Base-by-base conservation (phyloP, 1,284 basidiomycete genomes). In the Moniliophthora roreri region DNA sequence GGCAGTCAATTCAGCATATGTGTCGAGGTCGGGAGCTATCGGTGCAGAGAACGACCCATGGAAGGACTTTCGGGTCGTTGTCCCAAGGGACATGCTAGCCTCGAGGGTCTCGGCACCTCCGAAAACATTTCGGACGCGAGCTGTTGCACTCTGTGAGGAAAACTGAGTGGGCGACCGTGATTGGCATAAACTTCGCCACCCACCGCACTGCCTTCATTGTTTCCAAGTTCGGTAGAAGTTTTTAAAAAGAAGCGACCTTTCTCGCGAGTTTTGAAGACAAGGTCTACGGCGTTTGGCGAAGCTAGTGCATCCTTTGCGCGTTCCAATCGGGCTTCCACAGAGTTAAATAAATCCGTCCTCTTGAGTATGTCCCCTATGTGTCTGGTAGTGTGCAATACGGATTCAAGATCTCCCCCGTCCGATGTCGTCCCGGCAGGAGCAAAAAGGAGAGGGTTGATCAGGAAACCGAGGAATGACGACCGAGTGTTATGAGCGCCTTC, bases 51-150 rank as follows among this genome's bases (percentile, higher is more conserved):
- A 67, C 6, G 83, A 71, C 28, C 84, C 84, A 58, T 91, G 80
- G 68, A 93, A 96, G 0, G 94, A 85, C 51, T 87, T 85, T 54
- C 86, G 84, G 0, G 95, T 99, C 64, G 91, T 89, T 0, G 95
- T 97, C 0, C 95, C 97, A 13, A 91, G 78, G 0, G 94, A 84
- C 1, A 93, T 72, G 55, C 89, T 90, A 6, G 89, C 91, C 65
- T 95, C 91, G 54, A 99, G 75, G 0, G 82, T 83, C 70, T 99
- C 97, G 18, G 89, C 95, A 2, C 93, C 92, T 23, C 97, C 96
- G 62, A 98, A 90, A 4, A 91, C 80, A 69, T 99, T 99, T 15
- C 91, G 80, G 34, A 95, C 72, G 49, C 89, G 84, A 15, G 82
- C 92, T 5, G 89, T 91, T 37, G 87, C 81, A 53, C 87, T 92